Percentiles rank a stretch among this genome's conserved stretches.
Evolutionary conservation across 331 rosid species (phyloP).

Genomic region (Rosa hybrid): DNA sequence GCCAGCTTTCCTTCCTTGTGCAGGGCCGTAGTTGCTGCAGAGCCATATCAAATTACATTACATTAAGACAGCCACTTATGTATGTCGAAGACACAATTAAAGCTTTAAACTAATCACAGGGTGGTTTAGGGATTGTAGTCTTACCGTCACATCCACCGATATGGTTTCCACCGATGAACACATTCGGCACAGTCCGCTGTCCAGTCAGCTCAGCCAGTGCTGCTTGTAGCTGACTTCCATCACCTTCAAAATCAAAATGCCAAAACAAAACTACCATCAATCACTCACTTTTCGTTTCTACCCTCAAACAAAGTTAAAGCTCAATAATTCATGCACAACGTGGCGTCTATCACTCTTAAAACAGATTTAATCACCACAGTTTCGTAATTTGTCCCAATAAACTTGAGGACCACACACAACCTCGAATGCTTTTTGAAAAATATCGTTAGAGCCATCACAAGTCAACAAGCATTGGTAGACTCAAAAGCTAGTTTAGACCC

Average conservation of each 20-base stretch:
- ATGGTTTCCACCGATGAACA: constrained; percentile 80
- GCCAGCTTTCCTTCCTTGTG: constrained; percentile 66
- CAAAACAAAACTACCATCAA: neutral
- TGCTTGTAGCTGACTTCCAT: constrained; percentile 64
- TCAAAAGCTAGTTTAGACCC: neutral
- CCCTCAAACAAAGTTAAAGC: neutral
- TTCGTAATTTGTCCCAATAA: neutral
- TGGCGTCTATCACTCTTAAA: neutral
- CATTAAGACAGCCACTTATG: neutral
- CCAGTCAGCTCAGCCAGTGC: constrained; percentile 71
- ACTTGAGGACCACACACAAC: neutral
- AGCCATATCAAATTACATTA: neutral
- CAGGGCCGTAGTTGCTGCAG: constrained; percentile 56
- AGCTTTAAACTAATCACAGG: neutral
- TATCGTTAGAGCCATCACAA: neutral
- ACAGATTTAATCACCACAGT: neutral
- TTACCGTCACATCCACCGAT: constrained; percentile 92
- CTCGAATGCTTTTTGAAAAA: neutral
- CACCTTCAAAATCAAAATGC: constrained; percentile 50
- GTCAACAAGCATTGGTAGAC: neutral
- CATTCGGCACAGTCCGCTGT: constrained; percentile 80
- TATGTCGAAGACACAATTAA: neutral
- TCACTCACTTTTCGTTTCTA: no score
- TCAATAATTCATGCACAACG: neutral
- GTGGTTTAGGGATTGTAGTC: constrained; percentile 16